These are phyloP conservation scores for Vigna unguiculata DNA, from an alignment of 306 rosid species.

Conservation along the genomic window DNA sequence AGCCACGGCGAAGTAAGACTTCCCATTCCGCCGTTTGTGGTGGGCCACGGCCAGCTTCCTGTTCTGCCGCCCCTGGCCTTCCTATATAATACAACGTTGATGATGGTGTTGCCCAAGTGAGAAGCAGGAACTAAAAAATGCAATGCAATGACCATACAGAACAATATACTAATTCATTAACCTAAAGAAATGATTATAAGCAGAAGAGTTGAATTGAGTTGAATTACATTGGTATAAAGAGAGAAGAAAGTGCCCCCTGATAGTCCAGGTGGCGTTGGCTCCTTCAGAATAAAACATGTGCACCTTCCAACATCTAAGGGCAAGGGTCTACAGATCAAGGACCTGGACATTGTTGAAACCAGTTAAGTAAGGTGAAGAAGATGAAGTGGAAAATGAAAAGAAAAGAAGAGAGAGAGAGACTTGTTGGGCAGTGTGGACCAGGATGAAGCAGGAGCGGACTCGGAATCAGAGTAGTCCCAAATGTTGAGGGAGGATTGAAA, in stretches of 20 bases:
- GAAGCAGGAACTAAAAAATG: no score
- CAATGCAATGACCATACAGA: no score
- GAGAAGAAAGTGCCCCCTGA: constrained; percentile 72
- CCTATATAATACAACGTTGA: constrained; percentile 50
- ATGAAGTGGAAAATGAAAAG: no score
- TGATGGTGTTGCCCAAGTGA: no score
- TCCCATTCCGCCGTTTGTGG: constrained; percentile 70
- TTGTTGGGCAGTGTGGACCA: constrained; percentile 92
- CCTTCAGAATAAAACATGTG: constrained; percentile 84
- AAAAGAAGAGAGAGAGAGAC: constrained; percentile 27
- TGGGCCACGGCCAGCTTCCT: constrained; percentile 85
- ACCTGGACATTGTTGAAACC: background rate
- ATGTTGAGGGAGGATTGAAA: constrained; percentile 64
- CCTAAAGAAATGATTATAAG: no score
- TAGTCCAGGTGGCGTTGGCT: constrained; percentile 59
- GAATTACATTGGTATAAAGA: constrained; percentile 75
- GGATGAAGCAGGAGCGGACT: constrained; percentile 95
- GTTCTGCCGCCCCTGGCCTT: constrained; percentile 90
- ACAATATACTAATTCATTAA: no score
- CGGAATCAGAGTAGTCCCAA: constrained; percentile 93
- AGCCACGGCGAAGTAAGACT: constrained; percentile 68
- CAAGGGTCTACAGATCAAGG: constrained; percentile 81
- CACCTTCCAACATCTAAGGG: constrained; percentile 88
- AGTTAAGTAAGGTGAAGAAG: background rate
- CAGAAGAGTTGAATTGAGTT: no score